Base-by-base conservation (phyloP, 2,329 filamentous ascomycete species). In the Fusarium virguliforme region DNA sequence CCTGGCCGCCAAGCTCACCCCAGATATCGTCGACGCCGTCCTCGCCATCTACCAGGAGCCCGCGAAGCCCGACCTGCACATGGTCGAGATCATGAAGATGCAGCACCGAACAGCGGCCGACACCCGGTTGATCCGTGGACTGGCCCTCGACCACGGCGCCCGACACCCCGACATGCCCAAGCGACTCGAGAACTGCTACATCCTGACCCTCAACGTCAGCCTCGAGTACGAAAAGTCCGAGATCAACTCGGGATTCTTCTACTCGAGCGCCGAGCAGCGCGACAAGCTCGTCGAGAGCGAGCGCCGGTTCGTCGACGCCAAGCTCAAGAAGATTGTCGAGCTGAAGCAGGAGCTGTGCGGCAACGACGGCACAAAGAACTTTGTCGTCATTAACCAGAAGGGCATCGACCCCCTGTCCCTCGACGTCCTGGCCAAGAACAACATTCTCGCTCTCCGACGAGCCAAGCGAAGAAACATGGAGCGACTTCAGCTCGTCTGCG, bases 41-140 rank as follows among this genome's bases (percentile, higher is more conserved):
- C 90, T 99, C 63, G 90, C 96, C 72, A 99, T 99, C 81, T 95
- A 98, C 86, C 89, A 94, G 81, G 86, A 93, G 18, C 94, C 94
- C 28, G 90, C 90, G 70, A 98, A 98, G 85, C 97, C 97, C 62
- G 96, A 99, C 83, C 84, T 99, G 78, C 95, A 98, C 86, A 99
- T 99, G 96, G 89, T 99, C 74, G 96, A 99, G 84, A 98, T 99
- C 77, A 99, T 99, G 96, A 98, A 97, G 82, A 98, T 99, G 95
- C 96, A 99, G 85, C 96, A 99, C 85, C 93, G 95, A 75, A 94
- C 94, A 58, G 95, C 95, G 65, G 94, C 96, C 34, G 96, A 99
- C 82, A 99, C 96, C 63, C 94, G 97, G 82, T 90, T 99, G 65
- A 98, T 99, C 81, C 91, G 93, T 72, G 96, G 96, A 66, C 87